These are phyloP conservation scores for Exophiala bonariae DNA, from an alignment of 2,329 filamentous ascomycete species.

Conservation along the genomic window DNA sequence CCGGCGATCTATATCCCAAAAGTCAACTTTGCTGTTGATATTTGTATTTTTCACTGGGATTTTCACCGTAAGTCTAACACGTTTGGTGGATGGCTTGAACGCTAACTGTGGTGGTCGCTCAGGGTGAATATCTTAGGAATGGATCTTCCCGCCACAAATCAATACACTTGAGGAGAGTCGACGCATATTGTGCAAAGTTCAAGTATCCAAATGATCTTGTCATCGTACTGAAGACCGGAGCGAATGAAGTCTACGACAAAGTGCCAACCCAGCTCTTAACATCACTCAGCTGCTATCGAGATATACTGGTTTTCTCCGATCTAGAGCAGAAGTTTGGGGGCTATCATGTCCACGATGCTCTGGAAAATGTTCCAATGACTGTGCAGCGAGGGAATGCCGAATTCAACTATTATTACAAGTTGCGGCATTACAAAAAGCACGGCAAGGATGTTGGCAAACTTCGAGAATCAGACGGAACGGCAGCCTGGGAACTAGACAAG, in stretches of 20 bases:
- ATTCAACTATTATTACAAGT: conserved; percentile 47
- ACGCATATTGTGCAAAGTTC: too few relatives aligned
- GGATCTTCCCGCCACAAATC: too few relatives aligned
- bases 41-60: too few relatives aligned
- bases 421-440: conserved; percentile 45
- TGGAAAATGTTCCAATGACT: conserved; percentile 36
- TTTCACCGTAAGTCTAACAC: too few relatives aligned
- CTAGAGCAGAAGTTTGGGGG: conserved; percentile 31
- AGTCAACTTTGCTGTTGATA: too few relatives aligned
- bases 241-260: conserved; percentile 53
- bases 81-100: too few relatives aligned
- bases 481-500: conserved; percentile 57
- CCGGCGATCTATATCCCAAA: too few relatives aligned
- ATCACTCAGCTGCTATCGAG: conserved; percentile 46
- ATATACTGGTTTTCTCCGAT: conserved; percentile 49
- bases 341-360: conserved; percentile 31
- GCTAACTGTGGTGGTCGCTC: too few relatives aligned
- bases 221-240: conserved; percentile 58
- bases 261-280: conserved; percentile 57
- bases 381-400: conserved; percentile 45
- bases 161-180: too few relatives aligned
- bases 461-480: conserved; percentile 17
- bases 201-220: too few relatives aligned
- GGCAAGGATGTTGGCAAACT: conserved; percentile 48
- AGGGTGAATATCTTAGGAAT: too few relatives aligned